phyloP scores from a whole-genome alignment of 306 rosid species.

The Medicago arabica region DNA sequence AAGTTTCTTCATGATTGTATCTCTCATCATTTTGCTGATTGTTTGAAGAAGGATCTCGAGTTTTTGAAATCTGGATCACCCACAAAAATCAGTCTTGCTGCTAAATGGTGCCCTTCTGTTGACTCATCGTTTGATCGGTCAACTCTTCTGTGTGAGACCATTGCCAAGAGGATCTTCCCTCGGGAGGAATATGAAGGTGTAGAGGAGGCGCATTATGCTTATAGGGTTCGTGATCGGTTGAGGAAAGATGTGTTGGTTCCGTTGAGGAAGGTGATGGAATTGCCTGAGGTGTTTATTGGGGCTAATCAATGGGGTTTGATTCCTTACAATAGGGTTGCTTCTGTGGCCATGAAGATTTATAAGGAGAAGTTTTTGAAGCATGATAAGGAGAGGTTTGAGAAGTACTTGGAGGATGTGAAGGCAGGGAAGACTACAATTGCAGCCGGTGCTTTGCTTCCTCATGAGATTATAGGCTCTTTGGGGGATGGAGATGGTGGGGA shows the following conservation, averaged over 20 bases:
- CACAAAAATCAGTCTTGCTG: slow-evolving; percentile 59
- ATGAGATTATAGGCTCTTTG: slow-evolving; percentile 51
- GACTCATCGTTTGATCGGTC: slow-evolving; percentile 69
- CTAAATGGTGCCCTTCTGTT: slow-evolving; percentile 79
- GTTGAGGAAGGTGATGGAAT: slow-evolving; percentile 58
- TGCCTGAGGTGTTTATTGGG: slow-evolving; percentile 75
- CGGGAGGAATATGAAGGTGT: slow-evolving; percentile 59
- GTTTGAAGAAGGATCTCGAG: slow-evolving; percentile 57
- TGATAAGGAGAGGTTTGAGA: slow-evolving; percentile 54
- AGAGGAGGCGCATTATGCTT: slow-evolving; percentile 72
- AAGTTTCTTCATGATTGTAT: slow-evolving; percentile 52
- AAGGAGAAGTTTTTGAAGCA: slow-evolving; percentile 58
- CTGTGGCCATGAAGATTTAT: slow-evolving; percentile 67
- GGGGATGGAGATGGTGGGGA: slow-evolving; percentile 37
- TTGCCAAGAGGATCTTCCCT: slow-evolving; percentile 65
- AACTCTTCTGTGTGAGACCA: slow-evolving; percentile 65
- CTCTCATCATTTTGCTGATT: slow-evolving; percentile 61
- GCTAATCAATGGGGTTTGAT: slow-evolving; percentile 58
- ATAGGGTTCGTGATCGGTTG: slow-evolving; percentile 67
- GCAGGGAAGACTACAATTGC: slow-evolving; percentile 55
- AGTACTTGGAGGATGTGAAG: slow-evolving; percentile 56
- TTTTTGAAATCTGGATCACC: slow-evolving; percentile 40
- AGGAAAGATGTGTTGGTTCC: slow-evolving; percentile 73
- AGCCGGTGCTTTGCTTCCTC: slow-evolving; percentile 72
- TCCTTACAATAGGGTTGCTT: slow-evolving; percentile 69